These are phyloP conservation scores for Corylus avellana DNA, from an alignment of 306 rosid genomes.

Conservation along the genomic window DNA sequence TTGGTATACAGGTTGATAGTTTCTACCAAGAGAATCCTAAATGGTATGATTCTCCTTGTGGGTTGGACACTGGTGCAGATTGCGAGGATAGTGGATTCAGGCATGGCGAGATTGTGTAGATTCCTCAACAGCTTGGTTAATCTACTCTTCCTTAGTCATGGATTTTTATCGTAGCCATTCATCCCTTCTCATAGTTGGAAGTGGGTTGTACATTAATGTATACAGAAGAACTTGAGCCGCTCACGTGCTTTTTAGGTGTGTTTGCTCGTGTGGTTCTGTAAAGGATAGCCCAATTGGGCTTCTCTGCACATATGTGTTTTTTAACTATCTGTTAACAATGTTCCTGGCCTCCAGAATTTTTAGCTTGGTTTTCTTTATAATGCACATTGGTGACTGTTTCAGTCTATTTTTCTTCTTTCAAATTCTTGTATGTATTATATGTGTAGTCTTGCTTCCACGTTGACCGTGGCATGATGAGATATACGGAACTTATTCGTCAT, in stretches of 20 bases:
- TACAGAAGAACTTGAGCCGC: slow-evolving; percentile 74
- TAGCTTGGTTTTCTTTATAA: slow-evolving; percentile 37
- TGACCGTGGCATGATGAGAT: slow-evolving; percentile 22
- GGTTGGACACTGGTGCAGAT: slow-evolving; percentile 80
- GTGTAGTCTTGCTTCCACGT: slow-evolving; percentile 18
- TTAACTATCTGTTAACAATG: slow-evolving; percentile 46
- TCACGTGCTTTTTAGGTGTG: slow-evolving; percentile 55
- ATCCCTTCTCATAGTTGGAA: slow-evolving; percentile 57
- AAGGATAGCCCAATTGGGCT: slow-evolving; percentile 48
- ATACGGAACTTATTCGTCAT: slow-evolving; percentile 11
- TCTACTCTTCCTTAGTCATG: slow-evolving; percentile 58
- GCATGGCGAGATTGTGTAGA: slow-evolving; percentile 86
- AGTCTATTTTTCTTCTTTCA: slow-evolving; percentile 21
- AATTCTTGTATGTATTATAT: slow-evolving; percentile 40
- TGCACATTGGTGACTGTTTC: slow-evolving; percentile 34
- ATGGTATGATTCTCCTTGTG: slow-evolving; percentile 99
- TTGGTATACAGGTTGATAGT: slow-evolving; percentile 92
- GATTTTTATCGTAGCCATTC: slow-evolving; percentile 41
- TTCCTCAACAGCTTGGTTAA: slow-evolving; percentile 41
- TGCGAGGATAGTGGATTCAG: slow-evolving; percentile 86
- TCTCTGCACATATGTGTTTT: slow-evolving; percentile 52
- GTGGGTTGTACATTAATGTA: slow-evolving; percentile 90
- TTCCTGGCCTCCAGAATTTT: slow-evolving; percentile 43
- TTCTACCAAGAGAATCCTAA: slow-evolving; percentile 88
- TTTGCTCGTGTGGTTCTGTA: slow-evolving; percentile 68